A percentile compares a stretch with the other conserved stretches of the same genome.
These are phyloP conservation scores for Xylaria cubensis DNA, from an alignment of 495 filamentous ascomycete species.

Conservation along the genomic window DNA sequence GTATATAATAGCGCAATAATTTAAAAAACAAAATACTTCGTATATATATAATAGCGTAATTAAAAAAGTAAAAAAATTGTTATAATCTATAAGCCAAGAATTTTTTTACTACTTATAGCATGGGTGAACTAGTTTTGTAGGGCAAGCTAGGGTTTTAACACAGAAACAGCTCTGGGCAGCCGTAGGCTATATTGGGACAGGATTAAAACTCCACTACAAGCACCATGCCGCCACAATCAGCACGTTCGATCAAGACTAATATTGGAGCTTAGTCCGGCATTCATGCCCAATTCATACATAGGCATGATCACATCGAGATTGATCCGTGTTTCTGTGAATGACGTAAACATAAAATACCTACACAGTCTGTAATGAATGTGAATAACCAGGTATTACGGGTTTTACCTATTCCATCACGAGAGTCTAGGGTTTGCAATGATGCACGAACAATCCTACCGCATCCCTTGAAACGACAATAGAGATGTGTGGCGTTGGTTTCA, in stretches of 20 bases:
- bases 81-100: no score
- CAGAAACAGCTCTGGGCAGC: no score
- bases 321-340: background rate
- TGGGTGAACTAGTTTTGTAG: no score
- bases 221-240: background rate
- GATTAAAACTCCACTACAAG: background rate
- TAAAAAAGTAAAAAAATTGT: no score
- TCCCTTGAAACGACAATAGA: slow-evolving; percentile 1
- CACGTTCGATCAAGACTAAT: background rate
- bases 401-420: background rate
- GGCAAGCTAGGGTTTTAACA: no score
- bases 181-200: background rate
- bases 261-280: slow-evolving; percentile 5
- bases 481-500: slow-evolving; percentile 10
- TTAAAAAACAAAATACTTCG: no score
- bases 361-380: background rate
- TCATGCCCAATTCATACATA: background rate
- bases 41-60: no score
- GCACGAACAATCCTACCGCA: background rate
- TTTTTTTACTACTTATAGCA: no score
- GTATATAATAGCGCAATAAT: no score
- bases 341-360: background rate
- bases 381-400: background rate
- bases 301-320: background rate
- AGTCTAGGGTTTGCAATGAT: background rate